Percentiles rank a stretch among this genome's conserved stretches.
phyloP scores from a whole-genome alignment of 2,329 filamentous ascomycete species.

The Fusarium torreyae region DNA sequence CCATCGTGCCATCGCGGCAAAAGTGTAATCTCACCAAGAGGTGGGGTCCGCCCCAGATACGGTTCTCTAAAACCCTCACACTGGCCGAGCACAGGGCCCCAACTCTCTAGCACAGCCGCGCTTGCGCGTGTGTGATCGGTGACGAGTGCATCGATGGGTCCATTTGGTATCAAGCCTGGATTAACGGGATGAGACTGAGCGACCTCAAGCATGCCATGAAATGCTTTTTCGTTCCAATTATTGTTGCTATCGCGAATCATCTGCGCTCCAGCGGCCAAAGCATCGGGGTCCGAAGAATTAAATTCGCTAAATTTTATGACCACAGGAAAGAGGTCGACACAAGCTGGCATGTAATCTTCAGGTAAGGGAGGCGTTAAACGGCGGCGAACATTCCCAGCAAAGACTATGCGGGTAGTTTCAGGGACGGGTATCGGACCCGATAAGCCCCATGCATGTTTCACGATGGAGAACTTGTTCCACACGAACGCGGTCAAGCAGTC shows the following conservation, averaged over 20 bases:
- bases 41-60: conserved; percentile 16
- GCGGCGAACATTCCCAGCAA: conserved; percentile 14
- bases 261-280: conserved; percentile 7
- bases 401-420: conserved; percentile 11
- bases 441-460: background rate
- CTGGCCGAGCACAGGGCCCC: conserved; percentile 18
- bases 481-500: conserved; percentile 21
- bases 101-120: conserved; percentile 14
- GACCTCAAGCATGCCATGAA: conserved; percentile 14
- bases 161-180: conserved; percentile 15
- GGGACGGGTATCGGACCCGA: background rate
- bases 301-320: background rate
- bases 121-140: conserved; percentile 19
- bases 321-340: conserved; percentile 18
- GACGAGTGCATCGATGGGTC: conserved; percentile 10
- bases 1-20: conserved; percentile 13
- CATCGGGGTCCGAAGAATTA: background rate
- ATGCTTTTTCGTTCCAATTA: conserved; percentile 8
- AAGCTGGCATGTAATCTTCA: conserved; percentile 10
- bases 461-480: conserved; percentile 12
- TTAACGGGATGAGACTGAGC: conserved; percentile 14
- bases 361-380: conserved; percentile 18
- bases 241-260: conserved; percentile 18
- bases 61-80: conserved; percentile 24
- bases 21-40: conserved; percentile 21